phyloP scores from a whole-genome alignment of 306 rosid genomes.

The Fragaria ananassa region DNA sequence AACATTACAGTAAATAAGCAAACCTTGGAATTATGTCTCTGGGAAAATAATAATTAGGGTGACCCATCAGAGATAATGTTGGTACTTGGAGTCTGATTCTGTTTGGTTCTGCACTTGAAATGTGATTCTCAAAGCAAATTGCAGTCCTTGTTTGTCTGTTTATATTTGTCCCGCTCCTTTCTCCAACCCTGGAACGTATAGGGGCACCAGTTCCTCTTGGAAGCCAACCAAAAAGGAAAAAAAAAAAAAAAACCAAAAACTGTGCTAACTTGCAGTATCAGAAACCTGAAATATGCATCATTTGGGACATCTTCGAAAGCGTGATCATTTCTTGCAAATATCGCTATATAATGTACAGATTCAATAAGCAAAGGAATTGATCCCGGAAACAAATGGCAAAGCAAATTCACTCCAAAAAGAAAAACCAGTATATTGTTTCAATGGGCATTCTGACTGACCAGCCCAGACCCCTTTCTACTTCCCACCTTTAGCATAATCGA shows the following conservation, averaged over 20 bases:
- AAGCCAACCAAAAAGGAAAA: background rate
- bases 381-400: slow-evolving; percentile 33
- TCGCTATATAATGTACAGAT: slow-evolving; percentile 46
- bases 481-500: slow-evolving; percentile 8
- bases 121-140: slow-evolving; percentile 7
- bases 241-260: too few relatives aligned
- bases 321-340: slow-evolving; percentile 21
- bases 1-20: background rate
- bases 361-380: slow-evolving; percentile 27
- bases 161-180: background rate
- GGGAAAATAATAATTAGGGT: background rate
- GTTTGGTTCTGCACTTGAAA: background rate
- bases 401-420: slow-evolving; percentile 32
- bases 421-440: slow-evolving; percentile 19
- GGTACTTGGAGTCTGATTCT: slow-evolving; percentile 5
- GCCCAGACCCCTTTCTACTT: slow-evolving; percentile 5
- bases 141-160: slow-evolving; percentile 3
- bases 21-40: background rate
- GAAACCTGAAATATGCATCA: background rate
- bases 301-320: background rate
- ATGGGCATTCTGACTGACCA: slow-evolving; percentile 3
- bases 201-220: background rate
- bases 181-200: background rate
- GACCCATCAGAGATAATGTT: background rate
- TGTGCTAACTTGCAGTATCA: background rate